These are phyloP conservation scores for Cladosporium velox DNA, from an alignment of 2,329 filamentous ascomycete genomes.

Conservation along the genomic window DNA sequence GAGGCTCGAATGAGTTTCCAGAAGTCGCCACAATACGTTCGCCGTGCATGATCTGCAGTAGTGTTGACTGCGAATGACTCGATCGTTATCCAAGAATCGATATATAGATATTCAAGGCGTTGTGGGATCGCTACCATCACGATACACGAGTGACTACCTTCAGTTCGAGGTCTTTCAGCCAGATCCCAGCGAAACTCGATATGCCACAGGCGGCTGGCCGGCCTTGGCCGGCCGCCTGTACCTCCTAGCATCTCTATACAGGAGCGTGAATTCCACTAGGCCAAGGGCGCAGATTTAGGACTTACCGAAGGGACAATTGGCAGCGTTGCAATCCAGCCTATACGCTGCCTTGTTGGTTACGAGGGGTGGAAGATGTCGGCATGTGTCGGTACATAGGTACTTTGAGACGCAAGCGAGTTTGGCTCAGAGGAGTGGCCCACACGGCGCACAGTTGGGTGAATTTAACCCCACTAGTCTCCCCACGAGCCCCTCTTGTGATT, in stretches of 20 bases:
- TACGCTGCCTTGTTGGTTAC: neutral
- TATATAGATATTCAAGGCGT: neutral
- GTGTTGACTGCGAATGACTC: too few relatives aligned
- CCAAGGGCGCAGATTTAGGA: neutral
- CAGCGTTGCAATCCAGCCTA: neutral
- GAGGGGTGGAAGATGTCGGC: neutral
- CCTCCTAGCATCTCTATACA: too few relatives aligned
- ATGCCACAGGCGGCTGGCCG: neutral
- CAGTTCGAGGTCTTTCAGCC: neutral
- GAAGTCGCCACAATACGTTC: too few relatives aligned
- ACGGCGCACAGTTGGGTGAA: slow-evolving; percentile 1
- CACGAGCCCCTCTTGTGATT: neutral
- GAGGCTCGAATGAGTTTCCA: too few relatives aligned
- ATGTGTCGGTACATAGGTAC: neutral
- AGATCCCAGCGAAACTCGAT: neutral
- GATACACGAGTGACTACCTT: too few relatives aligned
- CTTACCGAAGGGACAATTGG: slow-evolving; percentile 13
- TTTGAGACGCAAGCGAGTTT: neutral
- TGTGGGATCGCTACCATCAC: too few relatives aligned
- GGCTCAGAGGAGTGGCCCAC: neutral
- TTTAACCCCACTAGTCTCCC: neutral
- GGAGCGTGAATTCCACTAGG: neutral
- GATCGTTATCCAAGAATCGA: too few relatives aligned
- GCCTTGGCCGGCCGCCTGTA: neutral
- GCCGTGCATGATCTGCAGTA: too few relatives aligned